Conservation (phyloP, 139 green algal genomes). For the Closterium sp. region DNA sequence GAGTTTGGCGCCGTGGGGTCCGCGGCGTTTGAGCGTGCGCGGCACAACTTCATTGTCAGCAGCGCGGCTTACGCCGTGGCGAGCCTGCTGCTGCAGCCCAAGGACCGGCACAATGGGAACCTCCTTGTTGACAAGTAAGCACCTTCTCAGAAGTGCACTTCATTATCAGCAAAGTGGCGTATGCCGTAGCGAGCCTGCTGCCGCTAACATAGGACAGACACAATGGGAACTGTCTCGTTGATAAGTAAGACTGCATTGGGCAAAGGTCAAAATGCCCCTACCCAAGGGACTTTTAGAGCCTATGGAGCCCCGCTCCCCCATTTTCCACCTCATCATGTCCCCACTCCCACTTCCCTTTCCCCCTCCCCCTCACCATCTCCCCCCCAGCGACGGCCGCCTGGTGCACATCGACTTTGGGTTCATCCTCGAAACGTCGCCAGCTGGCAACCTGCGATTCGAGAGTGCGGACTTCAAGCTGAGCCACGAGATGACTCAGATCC, state of each 20-base stretch:
- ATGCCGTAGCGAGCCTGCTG: slow-evolving; percentile 81
- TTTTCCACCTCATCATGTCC: not conserved
- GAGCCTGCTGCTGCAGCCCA: slow-evolving; percentile 61
- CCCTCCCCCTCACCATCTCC: too few relatives aligned
- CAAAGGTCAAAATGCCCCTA: too few relatives aligned
- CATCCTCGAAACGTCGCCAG: slow-evolving; percentile 75
- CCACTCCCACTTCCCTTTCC: too few relatives aligned
- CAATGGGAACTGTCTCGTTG: slow-evolving; percentile 95
- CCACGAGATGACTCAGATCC: slow-evolving; percentile 61
- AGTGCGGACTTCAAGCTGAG: slow-evolving; percentile 93
- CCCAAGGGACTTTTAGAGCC: too few relatives aligned
- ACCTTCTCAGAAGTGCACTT: too few relatives aligned
- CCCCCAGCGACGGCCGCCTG: slow-evolving; percentile 33
- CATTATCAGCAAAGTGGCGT: slow-evolving; percentile 69
- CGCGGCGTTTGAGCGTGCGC: slow-evolving; percentile 77
- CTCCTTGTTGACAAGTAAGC: slow-evolving; percentile 83
- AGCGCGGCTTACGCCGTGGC: slow-evolving; percentile 79
- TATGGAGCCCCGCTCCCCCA: too few relatives aligned
- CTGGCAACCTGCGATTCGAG: slow-evolving; percentile 85
- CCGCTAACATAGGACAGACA: slow-evolving; percentile 81
- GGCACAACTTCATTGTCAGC: slow-evolving; percentile 82
- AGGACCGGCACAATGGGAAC: slow-evolving; percentile 98
- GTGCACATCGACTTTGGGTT: slow-evolving; percentile 68
- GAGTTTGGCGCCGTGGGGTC: slow-evolving; percentile 81
- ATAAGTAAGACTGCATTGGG: slow-evolving; percentile 57